Conservation (phyloP, 192 early-diverging fungal species). For the Gryganskiella cystojenkinii region DNA sequence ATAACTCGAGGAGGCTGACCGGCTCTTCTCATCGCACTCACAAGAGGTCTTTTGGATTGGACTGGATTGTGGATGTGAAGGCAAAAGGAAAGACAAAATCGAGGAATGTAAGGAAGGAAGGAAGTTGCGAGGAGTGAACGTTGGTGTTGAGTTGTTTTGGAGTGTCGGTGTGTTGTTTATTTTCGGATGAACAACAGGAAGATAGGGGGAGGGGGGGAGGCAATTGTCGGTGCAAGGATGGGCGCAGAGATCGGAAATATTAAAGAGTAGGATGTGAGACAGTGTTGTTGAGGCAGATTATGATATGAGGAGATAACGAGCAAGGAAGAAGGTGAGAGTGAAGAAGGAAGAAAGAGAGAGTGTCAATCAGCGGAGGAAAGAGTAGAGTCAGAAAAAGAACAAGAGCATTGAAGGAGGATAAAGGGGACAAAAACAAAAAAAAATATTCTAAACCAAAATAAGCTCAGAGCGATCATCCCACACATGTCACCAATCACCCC, state of each 20-base stretch:
- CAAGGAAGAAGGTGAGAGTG: not conserved
- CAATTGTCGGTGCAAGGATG: too few species aligned
- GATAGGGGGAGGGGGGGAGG: too few species aligned
- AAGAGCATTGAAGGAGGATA: not conserved
- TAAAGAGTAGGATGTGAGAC: too few species aligned
- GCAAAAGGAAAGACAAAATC: not conserved
- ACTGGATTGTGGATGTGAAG: not conserved
- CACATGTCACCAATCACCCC: too few species aligned
- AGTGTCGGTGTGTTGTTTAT: too few species aligned
- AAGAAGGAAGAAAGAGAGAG: not conserved
- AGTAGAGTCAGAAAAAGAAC: too few species aligned
- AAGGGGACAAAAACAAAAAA: not conserved
- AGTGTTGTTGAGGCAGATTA: too few species aligned
- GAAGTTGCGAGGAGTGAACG: not conserved
- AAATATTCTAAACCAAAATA: not conserved
- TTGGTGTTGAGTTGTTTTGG: too few species aligned
- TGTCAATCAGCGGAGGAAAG: too few species aligned
- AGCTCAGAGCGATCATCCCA: not conserved
- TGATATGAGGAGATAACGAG: not conserved
- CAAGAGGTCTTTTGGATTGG: too few species aligned
- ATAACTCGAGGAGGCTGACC: conserved; percentile 11
- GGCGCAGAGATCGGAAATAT: too few species aligned
- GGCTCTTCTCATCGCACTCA: conserved; percentile 7
- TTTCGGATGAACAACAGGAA: too few species aligned
- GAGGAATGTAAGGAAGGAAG: not conserved